Percentiles rank a stretch among this genome's conserved stretches.
Conservation (phyloP, 768 basidiomycete genomes). For the Collybia sp. region DNA sequence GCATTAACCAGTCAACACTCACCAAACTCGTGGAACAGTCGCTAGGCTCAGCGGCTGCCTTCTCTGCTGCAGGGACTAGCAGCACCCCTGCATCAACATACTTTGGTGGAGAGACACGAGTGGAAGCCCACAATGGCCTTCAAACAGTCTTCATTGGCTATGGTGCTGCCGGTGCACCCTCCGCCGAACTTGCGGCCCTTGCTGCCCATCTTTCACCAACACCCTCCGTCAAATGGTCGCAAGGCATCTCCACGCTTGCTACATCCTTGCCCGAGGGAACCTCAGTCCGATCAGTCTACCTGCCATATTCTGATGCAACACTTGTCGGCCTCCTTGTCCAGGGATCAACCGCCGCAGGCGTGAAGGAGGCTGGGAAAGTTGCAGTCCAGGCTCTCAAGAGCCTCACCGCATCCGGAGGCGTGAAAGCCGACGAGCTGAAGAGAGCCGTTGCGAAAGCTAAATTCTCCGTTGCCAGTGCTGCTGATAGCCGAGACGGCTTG, state of each 20-base stretch:
- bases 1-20: conserved; percentile 72
- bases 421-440: conserved; percentile 69
- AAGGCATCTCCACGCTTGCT: conserved; percentile 66
- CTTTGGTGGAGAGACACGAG: conserved; percentile 85
- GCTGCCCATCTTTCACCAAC: conserved; percentile 75
- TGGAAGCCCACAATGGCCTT: conserved; percentile 54
- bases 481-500: conserved; percentile 70
- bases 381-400: conserved; percentile 66
- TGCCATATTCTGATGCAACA: conserved; percentile 90
- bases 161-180: conserved; percentile 62
- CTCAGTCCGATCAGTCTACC: conserved; percentile 67
- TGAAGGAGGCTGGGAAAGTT: conserved; percentile 65
- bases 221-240: conserved; percentile 84
- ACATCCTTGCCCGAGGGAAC: conserved; percentile 53
- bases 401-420: conserved; percentile 40
- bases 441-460: conserved; percentile 85
- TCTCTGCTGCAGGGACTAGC: conserved; percentile 15
- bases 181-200: conserved; percentile 75
- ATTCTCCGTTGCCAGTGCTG: conserved; percentile 67
- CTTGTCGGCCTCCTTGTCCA: conserved; percentile 82
- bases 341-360: conserved; percentile 55
- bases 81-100: conserved; percentile 34
- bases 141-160: conserved; percentile 88
- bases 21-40: conserved; percentile 67
- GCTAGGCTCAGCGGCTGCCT: conserved; percentile 38